Conservation (phyloP, 192 early-diverging fungal species). For the Linnemannia zychae region DNA sequence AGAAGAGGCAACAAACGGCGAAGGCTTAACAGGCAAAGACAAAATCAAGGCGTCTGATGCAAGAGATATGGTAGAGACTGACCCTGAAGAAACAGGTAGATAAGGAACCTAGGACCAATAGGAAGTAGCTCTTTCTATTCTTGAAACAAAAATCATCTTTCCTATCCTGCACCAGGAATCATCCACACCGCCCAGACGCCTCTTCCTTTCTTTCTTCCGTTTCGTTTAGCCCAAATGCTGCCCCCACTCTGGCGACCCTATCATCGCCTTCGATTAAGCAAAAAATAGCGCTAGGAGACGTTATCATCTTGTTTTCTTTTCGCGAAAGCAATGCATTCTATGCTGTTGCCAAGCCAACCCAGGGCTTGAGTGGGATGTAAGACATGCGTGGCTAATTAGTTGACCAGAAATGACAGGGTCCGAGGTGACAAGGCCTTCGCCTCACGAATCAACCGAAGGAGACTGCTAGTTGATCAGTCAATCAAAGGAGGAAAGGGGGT, state of each 20-base stretch:
- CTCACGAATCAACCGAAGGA: too few species aligned
- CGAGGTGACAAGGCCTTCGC: too few species aligned
- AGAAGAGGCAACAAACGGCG: background rate
- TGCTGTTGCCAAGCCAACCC: too few species aligned
- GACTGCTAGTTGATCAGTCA: too few species aligned
- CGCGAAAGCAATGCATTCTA: too few species aligned
- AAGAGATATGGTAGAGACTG: background rate
- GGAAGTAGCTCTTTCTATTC: conserved; percentile 5
- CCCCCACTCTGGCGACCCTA: background rate
- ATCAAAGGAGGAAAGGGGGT: background rate
- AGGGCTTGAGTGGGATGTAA: too few species aligned
- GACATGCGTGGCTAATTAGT: too few species aligned
- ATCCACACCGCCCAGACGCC: background rate
- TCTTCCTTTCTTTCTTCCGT: background rate
- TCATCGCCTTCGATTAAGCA: background rate
- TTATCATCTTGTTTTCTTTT: too few species aligned
- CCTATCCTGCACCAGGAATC: background rate
- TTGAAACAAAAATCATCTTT: background rate
- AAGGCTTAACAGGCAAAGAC: conserved; percentile 1
- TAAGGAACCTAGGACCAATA: background rate
- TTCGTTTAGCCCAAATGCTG: background rate
- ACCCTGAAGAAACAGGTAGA: background rate
- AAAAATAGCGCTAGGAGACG: too few species aligned
- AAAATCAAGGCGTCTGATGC: too few species aligned
- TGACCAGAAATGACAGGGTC: too few species aligned